A percentile compares a stretch with the other conserved stretches of the same genome.
Conservation (phyloP, 2,329 filamentous ascomycete species). For the Colletotrichum ledebouriae region DNA sequence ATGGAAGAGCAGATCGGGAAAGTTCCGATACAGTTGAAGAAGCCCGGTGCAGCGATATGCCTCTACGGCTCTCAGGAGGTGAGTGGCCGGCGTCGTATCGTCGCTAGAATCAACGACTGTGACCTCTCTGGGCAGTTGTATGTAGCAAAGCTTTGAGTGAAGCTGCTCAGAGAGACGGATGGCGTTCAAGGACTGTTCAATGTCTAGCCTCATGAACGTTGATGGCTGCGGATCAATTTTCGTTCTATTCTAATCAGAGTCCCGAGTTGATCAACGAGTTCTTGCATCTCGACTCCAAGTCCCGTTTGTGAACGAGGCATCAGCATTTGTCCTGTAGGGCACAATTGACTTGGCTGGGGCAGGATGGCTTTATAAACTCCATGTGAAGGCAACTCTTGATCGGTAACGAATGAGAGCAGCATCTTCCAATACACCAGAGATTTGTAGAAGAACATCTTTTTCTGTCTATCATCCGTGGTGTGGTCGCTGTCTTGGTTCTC, state of each 20-base stretch:
- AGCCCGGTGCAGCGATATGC: constrained; percentile 48
- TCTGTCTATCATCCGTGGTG: too few relatives aligned
- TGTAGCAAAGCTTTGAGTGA: too few relatives aligned
- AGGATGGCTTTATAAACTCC: constrained; percentile 19
- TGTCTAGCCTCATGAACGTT: constrained; percentile 45
- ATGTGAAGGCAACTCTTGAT: constrained; percentile 26
- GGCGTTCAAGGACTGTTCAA: constrained; percentile 45
- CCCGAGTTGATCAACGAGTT: constrained; percentile 47
- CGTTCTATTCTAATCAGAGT: constrained; percentile 45
- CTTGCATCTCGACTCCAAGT: constrained; percentile 44
- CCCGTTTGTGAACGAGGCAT: constrained; percentile 49
- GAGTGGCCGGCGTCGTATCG: too few relatives aligned
- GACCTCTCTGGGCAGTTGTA: too few relatives aligned
- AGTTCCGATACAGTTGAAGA: constrained; percentile 50
- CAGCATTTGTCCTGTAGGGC: not conserved
- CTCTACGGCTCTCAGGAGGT: constrained; percentile 47
- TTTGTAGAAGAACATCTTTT: constrained; percentile 34
- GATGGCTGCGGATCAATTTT: constrained; percentile 45
- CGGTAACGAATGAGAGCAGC: constrained; percentile 47
- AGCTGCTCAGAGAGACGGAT: too few relatives aligned
- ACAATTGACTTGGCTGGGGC: constrained; percentile 2
- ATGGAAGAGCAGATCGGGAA: constrained; percentile 55
- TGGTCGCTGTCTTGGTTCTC: too few relatives aligned
- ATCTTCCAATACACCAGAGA: constrained; percentile 48
- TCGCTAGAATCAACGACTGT: too few relatives aligned